Base-by-base conservation (phyloP, 179 eudicot species). In the Beta macrorhiza region DNA sequence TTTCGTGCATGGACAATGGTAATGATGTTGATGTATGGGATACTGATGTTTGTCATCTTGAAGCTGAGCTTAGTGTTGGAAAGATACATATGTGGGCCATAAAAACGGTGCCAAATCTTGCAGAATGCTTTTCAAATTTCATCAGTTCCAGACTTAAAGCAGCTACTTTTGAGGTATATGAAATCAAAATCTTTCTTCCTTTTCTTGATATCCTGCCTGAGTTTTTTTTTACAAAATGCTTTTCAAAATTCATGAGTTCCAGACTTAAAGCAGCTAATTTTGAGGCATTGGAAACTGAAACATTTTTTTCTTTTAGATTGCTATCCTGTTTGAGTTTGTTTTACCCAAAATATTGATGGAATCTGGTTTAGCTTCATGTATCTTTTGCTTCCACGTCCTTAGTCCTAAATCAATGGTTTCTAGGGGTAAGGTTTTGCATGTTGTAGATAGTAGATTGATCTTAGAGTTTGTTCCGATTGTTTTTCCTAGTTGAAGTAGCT, bases 61-160 rank as follows among this genome's bases (percentile, higher is more conserved):
- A 90, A 68, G 59, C 78, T 81, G 86, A 89, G 82, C 92, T 93
- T 82, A 82, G 87, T 76, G 90, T 89, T 64, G 90, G 82, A 20
- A 91, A 92, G 83, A 71, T 92, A 87, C 90, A 86, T 75, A 57
- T 78, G 81, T 93, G 98, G 98, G 92, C 87, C 49, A 82, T 91
- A 87, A 88, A 82, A 79, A 91, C 89, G 19, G 87, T 87, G 56
- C 97, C 94, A 3, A 81, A 81, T 65, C 97, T 93, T 81, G 83
- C 94, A 55, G 92, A 91, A 85, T 89, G 91, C 83, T 89, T 92
- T 79, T 69, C 83, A 9, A 92, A 91, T 76, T 92, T 88, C 81
- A 83, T 92, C 63, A 87, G 82, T 75, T 74, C 89, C 51, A 90
- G 89, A 78, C 83, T 93, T 19, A 80, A 81, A 55, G 77, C 82